Evolutionary conservation across 2,329 filamentous ascomycete genomes (phyloP), one percentile per base, ranked within the genome.

Genomic region (Fusarium austroafricanum): DNA sequence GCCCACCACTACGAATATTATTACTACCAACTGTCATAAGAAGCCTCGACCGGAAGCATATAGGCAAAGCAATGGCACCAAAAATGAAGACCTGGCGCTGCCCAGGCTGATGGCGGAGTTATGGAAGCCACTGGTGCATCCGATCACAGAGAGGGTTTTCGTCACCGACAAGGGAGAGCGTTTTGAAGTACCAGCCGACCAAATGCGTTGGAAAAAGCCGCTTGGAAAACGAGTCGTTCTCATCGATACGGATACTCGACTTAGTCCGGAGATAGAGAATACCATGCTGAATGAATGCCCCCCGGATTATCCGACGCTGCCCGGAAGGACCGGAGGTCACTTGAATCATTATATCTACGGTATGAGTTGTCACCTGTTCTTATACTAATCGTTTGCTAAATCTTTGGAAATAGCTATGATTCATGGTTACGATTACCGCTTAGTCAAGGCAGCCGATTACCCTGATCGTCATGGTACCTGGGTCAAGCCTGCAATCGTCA

Each of bases 401-500:
- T 0, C 2, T 18, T 5, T 1, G 2, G 2, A 1, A 7, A 17
- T 17, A 75, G 73, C 73, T 10, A 67, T 75, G 70, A 82, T 84
- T 46, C 83, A 84, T 69, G 82, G 82, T 7, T 84, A 83, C 71
- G 80, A 83, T 50, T 84, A 84, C 71, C 82, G 82, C 33, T 79
- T 83, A 53, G 78, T 84, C 29, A 80, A 78, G 57, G 80, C 80
- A 6, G 76, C 80, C 28, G 76, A 79, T 31, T 80, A 81, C 52
- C 65, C 72, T 3, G 78, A 80, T 51, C 80, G 81, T 50, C 79
- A 78, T 69, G 78, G 79, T 26, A 84, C 82, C 17, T 85, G 83
- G 83, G 79, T 81, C 38, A 81, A 82, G 63, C 79, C 82, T 0
- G 76, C 79, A 10, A 75, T 77, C 12, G 72, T 83, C 26, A 73